These are phyloP conservation scores for Pisolithus microcarpus DNA, from an alignment of 768 basidiomycete species.

Conservation along the genomic window DNA sequence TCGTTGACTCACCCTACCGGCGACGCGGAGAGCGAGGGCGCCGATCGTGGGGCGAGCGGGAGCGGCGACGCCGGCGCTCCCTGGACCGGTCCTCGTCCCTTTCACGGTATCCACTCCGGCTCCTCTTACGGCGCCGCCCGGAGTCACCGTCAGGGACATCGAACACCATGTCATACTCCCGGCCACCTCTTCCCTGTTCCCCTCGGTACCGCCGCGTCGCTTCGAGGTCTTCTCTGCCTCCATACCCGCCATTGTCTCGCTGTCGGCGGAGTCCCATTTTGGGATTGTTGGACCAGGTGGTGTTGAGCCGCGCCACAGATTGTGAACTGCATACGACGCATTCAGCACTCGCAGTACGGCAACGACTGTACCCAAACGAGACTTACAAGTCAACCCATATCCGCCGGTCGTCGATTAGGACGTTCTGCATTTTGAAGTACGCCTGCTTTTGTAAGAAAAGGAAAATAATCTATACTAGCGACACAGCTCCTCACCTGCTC, in stretches of 20 bases:
- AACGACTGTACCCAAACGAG: slow-evolving; percentile 3
- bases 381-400: slow-evolving; percentile 99
- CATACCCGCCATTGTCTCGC: slow-evolving; percentile 44
- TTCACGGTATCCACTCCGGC: slow-evolving; percentile 48
- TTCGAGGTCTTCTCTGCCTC: slow-evolving; percentile 69
- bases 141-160: slow-evolving; percentile 48
- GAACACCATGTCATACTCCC: slow-evolving; percentile 74
- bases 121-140: slow-evolving; percentile 36
- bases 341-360: slow-evolving; percentile 8
- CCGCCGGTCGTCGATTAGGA: slow-evolving; percentile 91
- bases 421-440: slow-evolving; percentile 99
- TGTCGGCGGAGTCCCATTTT: slow-evolving; percentile 37
- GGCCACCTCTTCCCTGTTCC: slow-evolving; percentile 23
- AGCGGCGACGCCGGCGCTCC: slow-evolving; percentile 20
- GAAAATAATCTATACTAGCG: not conserved
- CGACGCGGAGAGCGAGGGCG: slow-evolving; percentile 25
- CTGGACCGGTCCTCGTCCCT: slow-evolving; percentile 23
- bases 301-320: slow-evolving; percentile 86
- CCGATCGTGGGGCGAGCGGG: slow-evolving; percentile 25
- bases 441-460: slow-evolving; percentile 43
- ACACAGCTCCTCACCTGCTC: slow-evolving; percentile 61
- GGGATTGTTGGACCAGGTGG: slow-evolving; percentile 73
- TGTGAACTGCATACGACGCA: slow-evolving; percentile 55
- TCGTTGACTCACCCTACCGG: not conserved
- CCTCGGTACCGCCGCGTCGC: slow-evolving; percentile 60